phyloP scores from a whole-genome alignment of 192 early-diverging fungal genomes.

The Phlyctochytrium planicorne region DNA sequence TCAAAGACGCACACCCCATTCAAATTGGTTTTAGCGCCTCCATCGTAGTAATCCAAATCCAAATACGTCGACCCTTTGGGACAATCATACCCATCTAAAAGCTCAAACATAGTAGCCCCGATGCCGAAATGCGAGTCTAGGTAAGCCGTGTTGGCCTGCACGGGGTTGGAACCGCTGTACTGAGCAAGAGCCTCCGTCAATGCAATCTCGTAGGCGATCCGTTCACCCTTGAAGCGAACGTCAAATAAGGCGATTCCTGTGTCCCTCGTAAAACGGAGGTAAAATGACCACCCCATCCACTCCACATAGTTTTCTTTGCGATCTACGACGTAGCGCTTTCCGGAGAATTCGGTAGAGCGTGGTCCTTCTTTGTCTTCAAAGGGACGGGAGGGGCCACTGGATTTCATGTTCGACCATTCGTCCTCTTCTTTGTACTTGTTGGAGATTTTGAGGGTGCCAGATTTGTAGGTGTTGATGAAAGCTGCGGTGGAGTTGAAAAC shows the following conservation, averaged over 20 bases:
- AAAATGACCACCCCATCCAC: constrained; percentile 21
- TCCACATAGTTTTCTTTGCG: constrained; percentile 14
- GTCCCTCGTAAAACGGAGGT: background rate
- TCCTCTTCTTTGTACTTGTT: background rate
- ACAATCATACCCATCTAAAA: constrained; percentile 14
- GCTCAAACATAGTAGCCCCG: background rate
- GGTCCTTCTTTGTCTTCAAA: background rate
- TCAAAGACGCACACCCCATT: constrained; percentile 11
- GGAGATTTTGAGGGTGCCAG: background rate
- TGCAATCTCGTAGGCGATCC: constrained; percentile 17
- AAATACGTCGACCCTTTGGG: constrained; percentile 10
- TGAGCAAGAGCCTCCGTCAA: constrained; percentile 18
- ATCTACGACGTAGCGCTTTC: constrained; percentile 18
- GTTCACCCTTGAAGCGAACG: constrained; percentile 13
- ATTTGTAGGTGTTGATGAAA: background rate
- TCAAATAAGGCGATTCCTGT: constrained; percentile 15
- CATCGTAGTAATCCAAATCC: background rate
- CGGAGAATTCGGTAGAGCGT: background rate
- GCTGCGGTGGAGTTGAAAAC: background rate
- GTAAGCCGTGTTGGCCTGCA: constrained; percentile 6
- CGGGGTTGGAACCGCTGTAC: constrained; percentile 10
- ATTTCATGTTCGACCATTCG: background rate
- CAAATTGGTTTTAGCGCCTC: constrained; percentile 8
- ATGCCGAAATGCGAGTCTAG: constrained; percentile 16
- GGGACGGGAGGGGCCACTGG: background rate